Evolutionary conservation across 495 filamentous ascomycete genomes (phyloP).

Genomic region (Staphylotrichum longicolle): DNA sequence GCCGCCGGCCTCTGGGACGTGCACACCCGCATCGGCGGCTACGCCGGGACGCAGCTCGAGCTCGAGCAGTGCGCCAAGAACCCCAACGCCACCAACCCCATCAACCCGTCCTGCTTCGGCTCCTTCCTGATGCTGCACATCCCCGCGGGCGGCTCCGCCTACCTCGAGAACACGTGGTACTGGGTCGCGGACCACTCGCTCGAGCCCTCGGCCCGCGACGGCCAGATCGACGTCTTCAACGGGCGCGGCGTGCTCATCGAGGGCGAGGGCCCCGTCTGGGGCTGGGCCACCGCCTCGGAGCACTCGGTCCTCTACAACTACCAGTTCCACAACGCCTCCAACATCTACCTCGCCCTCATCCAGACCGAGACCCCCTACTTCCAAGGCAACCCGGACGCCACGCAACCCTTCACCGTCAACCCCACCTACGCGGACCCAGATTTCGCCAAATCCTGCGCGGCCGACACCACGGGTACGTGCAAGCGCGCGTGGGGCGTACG

Average conservation of each 20-base stretch:
- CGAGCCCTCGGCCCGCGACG: constrained; percentile 68
- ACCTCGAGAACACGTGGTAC: constrained; percentile 91
- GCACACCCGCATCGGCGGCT: constrained; percentile 82
- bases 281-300: constrained; percentile 80
- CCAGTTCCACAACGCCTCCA: constrained; percentile 73
- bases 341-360: constrained; percentile 81
- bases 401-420: constrained; percentile 64
- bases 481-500: constrained; percentile 84
- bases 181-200: constrained; percentile 96
- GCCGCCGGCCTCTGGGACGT: constrained; percentile 86
- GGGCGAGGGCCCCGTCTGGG: constrained; percentile 59
- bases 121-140: constrained; percentile 83
- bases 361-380: constrained; percentile 94
- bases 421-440: constrained; percentile 68
- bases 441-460: constrained; percentile 61
- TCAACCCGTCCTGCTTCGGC: constrained; percentile 61
- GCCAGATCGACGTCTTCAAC: constrained; percentile 90
- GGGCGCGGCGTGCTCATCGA: constrained; percentile 84
- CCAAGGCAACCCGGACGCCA: constrained; percentile 78
- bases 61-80: constrained; percentile 72
- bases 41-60: constrained; percentile 76
- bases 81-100: constrained; percentile 54
- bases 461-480: constrained; percentile 56
- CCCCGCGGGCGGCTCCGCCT: constrained; percentile 64
- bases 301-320: constrained; percentile 89